Evolutionary conservation across 305 asterid species (phyloP).

Genomic region (Rubia tinctorum): DNA sequence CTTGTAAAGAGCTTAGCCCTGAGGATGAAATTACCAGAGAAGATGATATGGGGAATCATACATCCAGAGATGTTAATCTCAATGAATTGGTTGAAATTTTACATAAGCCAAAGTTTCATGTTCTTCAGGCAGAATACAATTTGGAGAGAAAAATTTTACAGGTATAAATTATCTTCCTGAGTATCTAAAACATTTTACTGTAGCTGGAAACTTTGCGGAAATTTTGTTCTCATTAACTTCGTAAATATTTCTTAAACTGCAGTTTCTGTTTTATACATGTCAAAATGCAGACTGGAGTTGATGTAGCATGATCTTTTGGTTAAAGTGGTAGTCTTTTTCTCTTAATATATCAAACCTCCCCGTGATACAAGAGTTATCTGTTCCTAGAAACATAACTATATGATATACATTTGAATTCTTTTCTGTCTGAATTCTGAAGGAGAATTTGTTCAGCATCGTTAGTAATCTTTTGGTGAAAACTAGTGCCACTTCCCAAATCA

Average conservation of each 20-base stretch:
- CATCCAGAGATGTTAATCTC: constrained; percentile 32
- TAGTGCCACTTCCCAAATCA: background rate
- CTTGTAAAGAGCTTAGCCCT: constrained; percentile 40
- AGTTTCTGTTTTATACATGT: background rate
- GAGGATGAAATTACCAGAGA: constrained; percentile 34
- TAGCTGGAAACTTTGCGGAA: background rate
- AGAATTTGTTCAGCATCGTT: no score
- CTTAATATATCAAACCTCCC: background rate
- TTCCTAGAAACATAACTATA: background rate
- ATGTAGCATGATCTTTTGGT: background rate
- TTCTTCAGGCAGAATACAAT: constrained; percentile 66
- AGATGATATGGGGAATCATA: constrained; percentile 29
- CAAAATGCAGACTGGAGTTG: background rate
- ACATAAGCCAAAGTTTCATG: constrained; percentile 52
- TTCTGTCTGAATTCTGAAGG: background rate
- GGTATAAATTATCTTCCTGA: constrained; percentile 34
- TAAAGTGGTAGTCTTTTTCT: no score
- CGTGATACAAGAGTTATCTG: background rate
- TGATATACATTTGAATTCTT: background rate
- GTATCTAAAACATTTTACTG: background rate
- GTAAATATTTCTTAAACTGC: background rate
- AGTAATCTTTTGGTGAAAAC: background rate
- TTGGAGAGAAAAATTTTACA: constrained; percentile 44
- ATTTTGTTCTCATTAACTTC: background rate
- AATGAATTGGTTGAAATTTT: constrained; percentile 46